Percentiles rank a stretch among this genome's conserved stretches.
These are phyloP conservation scores for Pisolithus tinctorius DNA, from an alignment of 768 basidiomycete species.

Conservation along the genomic window DNA sequence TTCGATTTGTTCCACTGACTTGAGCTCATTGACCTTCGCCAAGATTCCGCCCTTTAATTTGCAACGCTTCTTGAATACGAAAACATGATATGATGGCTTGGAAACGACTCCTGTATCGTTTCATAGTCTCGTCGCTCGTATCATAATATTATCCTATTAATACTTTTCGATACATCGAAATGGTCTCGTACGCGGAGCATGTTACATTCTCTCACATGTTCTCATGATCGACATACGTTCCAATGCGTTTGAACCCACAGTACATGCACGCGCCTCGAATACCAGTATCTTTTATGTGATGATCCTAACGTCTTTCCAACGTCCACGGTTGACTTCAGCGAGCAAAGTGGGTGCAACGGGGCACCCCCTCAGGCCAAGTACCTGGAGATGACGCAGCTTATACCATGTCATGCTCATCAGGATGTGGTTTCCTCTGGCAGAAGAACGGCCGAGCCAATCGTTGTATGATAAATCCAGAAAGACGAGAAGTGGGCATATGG, in stretches of 20 bases:
- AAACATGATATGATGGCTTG: constrained; percentile 28
- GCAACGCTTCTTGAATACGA: constrained; percentile 43
- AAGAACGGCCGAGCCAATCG: constrained; percentile 29
- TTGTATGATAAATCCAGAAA: constrained; percentile 69
- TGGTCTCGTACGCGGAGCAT: constrained; percentile 10
- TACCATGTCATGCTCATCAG: constrained; percentile 53
- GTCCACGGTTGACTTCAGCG: constrained; percentile 45
- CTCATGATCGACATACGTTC: constrained; percentile 16
- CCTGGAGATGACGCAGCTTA: constrained; percentile 44
- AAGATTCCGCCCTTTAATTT: constrained; percentile 50
- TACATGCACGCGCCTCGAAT: constrained; percentile 8
- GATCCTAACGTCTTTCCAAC: constrained; percentile 60
- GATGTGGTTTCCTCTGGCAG: constrained; percentile 26
- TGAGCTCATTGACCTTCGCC: neutral
- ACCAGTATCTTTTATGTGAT: constrained; percentile 26
- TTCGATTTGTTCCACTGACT: neutral
- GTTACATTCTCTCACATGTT: neutral
- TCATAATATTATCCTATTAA: constrained; percentile 1
- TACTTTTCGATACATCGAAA: constrained; percentile 7
- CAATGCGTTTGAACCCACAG: constrained; percentile 16
- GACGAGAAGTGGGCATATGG: constrained; percentile 53
- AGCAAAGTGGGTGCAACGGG: constrained; percentile 36
- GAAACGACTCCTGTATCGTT: neutral
- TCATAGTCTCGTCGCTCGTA: neutral
- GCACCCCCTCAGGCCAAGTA: constrained; percentile 55